Evolutionary conservation across 768 basidiomycete genomes (phyloP).

Genomic region (Dictyophora rubrovolvata): DNA sequence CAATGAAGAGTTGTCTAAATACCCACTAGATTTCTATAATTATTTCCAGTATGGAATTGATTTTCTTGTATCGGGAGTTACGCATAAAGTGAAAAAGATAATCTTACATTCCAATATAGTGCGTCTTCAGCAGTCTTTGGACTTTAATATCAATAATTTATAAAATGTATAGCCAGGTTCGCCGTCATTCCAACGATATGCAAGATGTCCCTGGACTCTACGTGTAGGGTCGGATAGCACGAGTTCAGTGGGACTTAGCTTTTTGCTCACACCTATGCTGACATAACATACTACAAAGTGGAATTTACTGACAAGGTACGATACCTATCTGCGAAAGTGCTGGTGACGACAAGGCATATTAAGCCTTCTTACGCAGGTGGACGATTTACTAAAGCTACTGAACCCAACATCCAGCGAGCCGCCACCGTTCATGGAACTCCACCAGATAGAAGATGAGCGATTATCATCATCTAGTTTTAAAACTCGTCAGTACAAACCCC

Average conservation of each 20-base stretch:
- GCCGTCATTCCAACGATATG: constrained; percentile 81
- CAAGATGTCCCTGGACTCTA: constrained; percentile 86
- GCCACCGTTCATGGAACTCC: constrained; percentile 71
- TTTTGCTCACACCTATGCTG: constrained; percentile 21
- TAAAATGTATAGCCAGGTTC: constrained; percentile 70
- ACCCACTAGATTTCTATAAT: constrained; percentile 69
- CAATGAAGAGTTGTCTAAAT: constrained; percentile 22
- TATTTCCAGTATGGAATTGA: constrained; percentile 90
- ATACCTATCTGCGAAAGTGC: constrained; percentile 11
- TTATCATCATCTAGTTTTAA: constrained; percentile 57
- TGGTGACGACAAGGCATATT: neutral
- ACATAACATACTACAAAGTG: constrained; percentile 46
- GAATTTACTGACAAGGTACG: constrained; percentile 39
- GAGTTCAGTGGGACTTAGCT: constrained; percentile 35
- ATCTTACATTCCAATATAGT: constrained; percentile 84
- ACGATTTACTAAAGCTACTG: constrained; percentile 69
- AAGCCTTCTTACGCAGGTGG: constrained; percentile 40
- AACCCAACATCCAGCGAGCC: constrained; percentile 50
- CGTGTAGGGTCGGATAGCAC: constrained; percentile 70
- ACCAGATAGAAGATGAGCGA: constrained; percentile 66
- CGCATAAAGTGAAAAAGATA: constrained; percentile 74
- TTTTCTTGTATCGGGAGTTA: constrained; percentile 64
- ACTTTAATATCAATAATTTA: neutral
- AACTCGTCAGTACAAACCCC: constrained; percentile 42
- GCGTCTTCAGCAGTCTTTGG: constrained; percentile 17